These are phyloP conservation scores for Podila minutissima DNA, from an alignment of 192 early-diverging fungal genomes.

Conservation along the genomic window DNA sequence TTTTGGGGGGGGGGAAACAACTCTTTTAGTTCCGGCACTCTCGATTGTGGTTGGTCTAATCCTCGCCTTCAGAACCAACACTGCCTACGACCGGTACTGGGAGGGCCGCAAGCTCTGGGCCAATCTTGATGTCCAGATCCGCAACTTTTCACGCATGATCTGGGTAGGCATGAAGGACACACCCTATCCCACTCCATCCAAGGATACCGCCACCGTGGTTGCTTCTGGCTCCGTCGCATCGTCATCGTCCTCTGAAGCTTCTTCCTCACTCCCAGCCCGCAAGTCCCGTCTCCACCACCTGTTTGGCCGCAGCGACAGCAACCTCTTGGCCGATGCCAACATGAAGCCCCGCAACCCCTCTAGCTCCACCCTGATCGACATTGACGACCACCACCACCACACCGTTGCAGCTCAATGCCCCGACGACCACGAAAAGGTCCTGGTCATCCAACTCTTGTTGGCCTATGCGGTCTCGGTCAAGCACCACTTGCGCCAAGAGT, in stretches of 20 bases:
- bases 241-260: background rate
- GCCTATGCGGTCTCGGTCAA: conserved; percentile 58
- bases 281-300: conserved; percentile 9
- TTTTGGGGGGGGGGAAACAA: too few relatives aligned
- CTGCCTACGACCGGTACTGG: conserved; percentile 54
- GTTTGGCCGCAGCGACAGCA: conserved; percentile 26
- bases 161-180: conserved; percentile 52
- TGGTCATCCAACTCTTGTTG: conserved; percentile 54
- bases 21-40: conserved; percentile 34
- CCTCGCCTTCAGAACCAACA: conserved; percentile 52
- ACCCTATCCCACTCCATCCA: background rate
- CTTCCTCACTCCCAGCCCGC: conserved; percentile 4
- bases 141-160: conserved; percentile 52
- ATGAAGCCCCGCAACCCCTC: conserved; percentile 3
- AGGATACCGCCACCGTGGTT: background rate
- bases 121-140: conserved; percentile 43
- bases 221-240: conserved; percentile 15
- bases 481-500: conserved; percentile 64
- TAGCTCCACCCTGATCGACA: conserved; percentile 17
- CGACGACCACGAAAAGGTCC: conserved; percentile 54
- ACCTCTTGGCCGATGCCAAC: background rate
- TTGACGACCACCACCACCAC: background rate
- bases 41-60: conserved; percentile 51
- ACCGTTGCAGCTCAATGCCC: background rate
- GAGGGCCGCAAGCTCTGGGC: conserved; percentile 56